A percentile compares a stretch with the other conserved stretches of the same genome.
These are phyloP conservation scores for Luzula sylvatica DNA, from an alignment of 176 grass and related monocot species.

Conservation along the genomic window DNA sequence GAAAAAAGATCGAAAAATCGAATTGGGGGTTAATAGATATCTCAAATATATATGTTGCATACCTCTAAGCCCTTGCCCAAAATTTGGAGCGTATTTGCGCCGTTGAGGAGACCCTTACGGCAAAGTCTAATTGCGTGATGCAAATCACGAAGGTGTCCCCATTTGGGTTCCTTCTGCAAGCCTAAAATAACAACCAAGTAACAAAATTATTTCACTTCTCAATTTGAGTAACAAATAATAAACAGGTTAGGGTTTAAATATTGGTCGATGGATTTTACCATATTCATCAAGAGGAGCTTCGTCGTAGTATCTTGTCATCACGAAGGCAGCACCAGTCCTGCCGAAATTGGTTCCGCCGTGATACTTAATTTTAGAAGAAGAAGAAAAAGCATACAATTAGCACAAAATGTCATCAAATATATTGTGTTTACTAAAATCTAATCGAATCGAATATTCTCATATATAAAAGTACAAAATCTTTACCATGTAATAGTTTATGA, in stretches of 20 bases:
- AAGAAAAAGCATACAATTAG: conserved; percentile 12
- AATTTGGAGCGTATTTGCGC: conserved; percentile 31
- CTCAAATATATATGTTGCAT: conserved; percentile 17
- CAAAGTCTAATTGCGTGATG: conserved; percentile 60
- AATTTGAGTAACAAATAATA: no score
- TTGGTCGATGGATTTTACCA: conserved; percentile 29
- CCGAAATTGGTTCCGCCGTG: conserved; percentile 97
- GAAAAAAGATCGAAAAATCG: no score
- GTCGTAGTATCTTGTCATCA: conserved; percentile 77
- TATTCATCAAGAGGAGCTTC: conserved; percentile 91
- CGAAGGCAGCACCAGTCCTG: conserved; percentile 59
- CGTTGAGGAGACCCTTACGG: conserved; percentile 59
- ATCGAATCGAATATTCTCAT: neutral
- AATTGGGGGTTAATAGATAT: no score
- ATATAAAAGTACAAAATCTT: neutral
- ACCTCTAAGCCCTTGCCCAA: conserved; percentile 62
- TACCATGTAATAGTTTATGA: conserved; percentile 96
- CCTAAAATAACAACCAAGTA: conserved; percentile 32
- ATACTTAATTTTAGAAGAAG: conserved; percentile 40
- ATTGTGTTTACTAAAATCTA: neutral
- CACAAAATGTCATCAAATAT: conserved; percentile 3
- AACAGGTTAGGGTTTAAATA: no score
- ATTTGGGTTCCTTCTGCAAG: conserved; percentile 79
- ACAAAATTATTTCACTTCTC: neutral
- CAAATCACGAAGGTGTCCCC: conserved; percentile 67